Base-by-base conservation (phyloP, 108 stramenopile species). In the Skeletonema potamos region DNA sequence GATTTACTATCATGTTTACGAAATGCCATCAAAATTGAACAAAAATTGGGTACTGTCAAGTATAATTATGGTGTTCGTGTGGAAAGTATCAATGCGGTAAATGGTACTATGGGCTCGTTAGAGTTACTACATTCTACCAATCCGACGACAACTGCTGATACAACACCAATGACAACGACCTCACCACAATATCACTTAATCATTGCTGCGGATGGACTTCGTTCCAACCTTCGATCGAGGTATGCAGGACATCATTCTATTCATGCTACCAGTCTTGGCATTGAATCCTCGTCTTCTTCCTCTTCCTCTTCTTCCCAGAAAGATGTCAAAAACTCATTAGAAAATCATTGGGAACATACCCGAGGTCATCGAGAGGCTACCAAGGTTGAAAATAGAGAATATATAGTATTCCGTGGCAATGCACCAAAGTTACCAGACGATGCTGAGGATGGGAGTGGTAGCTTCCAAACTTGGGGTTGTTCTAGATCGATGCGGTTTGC, bases 401-500 rank as follows among this genome's bases (percentile, higher is more conserved):
- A 95, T 57, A 77, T 84, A 27, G 94, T 95, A 7, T 92, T 91
- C 58, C 89, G 94, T 51, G 94, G 94, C 18, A 95, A 92, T 84
- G 74, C 94, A 10, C 75, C 78, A 12, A 73, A 73, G 27, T 46
- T 89, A 22, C 76, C 82, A 9, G 34, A 22, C 6, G 67, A 74
- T 22, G 83, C 66, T 28, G 76, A 84, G 12, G 60, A 85, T 64
- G 87, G 82, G 15, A 79, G 77, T 41, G 60, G 64, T 7, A 86
- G 86, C 64, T 95, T 95, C 64, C 94, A 95, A 66, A 95, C 90
- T 4, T 95, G 94, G 94, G 94, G 94, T 17, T 84, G 84, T 58
- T 73, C 84, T 9, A 55, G 68, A 27, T 81, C 70, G 32, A 92
- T 92, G 94, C 71, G 94, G 11, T 95, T 95, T 90, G 94, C 94